Conservation (phyloP, 1,284 basidiomycete species). For the Omphalotus olearius region DNA sequence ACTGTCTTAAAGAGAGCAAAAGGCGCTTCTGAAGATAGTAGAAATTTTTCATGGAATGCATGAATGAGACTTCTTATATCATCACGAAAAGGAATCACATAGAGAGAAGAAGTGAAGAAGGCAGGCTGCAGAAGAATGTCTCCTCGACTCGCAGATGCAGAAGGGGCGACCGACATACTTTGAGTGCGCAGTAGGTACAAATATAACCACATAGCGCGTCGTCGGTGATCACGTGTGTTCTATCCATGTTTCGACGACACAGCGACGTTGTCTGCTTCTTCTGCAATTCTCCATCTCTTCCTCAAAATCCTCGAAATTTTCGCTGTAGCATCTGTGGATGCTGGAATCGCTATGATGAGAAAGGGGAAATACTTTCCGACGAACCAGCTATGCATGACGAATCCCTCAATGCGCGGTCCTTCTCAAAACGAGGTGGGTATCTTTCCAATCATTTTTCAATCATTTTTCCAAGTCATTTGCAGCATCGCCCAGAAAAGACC, state of each 20-base stretch:
- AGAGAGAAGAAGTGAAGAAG: conserved; percentile 74
- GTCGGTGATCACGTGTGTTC: neutral
- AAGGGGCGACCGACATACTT: conserved; percentile 45
- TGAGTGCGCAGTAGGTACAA: neutral
- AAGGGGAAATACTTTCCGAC: conserved; percentile 75
- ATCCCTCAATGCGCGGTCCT: conserved; percentile 63
- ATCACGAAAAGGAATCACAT: conserved; percentile 58
- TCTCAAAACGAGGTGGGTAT: conserved; percentile 69
- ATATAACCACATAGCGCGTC: neutral
- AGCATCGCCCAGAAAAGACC: conserved; percentile 68
- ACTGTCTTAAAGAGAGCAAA: conserved; percentile 65
- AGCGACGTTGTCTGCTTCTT: conserved; percentile 57
- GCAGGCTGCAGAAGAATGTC: conserved; percentile 62
- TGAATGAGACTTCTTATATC: conserved; percentile 53
- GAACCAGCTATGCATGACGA: conserved; percentile 87
- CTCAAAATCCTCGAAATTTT: conserved; percentile 51
- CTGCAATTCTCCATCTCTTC: conserved; percentile 48
- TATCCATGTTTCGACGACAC: conserved; percentile 24
- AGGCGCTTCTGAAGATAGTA: conserved; percentile 34
- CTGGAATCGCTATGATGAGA: conserved; percentile 66
- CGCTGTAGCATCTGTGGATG: conserved; percentile 64
- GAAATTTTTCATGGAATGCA: conserved; percentile 44
- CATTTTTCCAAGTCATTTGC: conserved; percentile 10
- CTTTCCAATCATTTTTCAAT: neutral
- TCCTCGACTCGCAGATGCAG: conserved; percentile 35